phyloP scores from a whole-genome alignment of 768 basidiomycete genomes.

The Dictyophora rubrovolvata region DNA sequence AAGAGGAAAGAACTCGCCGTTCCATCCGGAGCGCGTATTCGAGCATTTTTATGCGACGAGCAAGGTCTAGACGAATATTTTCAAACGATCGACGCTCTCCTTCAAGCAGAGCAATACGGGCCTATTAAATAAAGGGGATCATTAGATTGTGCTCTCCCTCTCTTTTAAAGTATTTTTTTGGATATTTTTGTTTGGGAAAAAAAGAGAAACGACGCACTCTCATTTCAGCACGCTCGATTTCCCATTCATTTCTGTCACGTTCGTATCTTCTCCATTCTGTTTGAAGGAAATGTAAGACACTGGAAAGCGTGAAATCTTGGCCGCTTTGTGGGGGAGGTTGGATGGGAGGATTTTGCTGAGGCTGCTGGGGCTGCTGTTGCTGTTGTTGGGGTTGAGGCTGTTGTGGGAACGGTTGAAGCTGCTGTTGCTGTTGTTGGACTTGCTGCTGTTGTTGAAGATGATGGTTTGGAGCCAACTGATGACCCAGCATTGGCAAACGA shows the following conservation, averaged over 20 bases:
- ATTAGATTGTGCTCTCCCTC: background rate
- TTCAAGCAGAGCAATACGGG: slow-evolving; percentile 92
- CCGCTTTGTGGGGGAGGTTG: slow-evolving; percentile 62
- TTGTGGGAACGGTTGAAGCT: slow-evolving; percentile 36
- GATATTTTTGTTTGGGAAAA: too few species aligned
- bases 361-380: slow-evolving; percentile 42
- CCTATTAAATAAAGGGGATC: slow-evolving; percentile 27
- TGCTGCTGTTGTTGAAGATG: slow-evolving; percentile 24
- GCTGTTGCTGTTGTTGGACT: slow-evolving; percentile 30
- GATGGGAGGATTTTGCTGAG: slow-evolving; percentile 39
- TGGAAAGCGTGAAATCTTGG: slow-evolving; percentile 88
- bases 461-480: slow-evolving; percentile 53
- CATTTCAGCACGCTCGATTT: slow-evolving; percentile 99
- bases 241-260: slow-evolving; percentile 99
- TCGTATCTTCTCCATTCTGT: slow-evolving; percentile 98
- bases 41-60: slow-evolving; percentile 97
- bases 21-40: slow-evolving; percentile 96
- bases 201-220: slow-evolving; percentile 49
- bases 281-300: slow-evolving; percentile 94
- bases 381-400: slow-evolving; percentile 35
- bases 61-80: slow-evolving; percentile 90
- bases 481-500: slow-evolving; percentile 62
- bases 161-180: too few species aligned
- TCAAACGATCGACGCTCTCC: slow-evolving; percentile 96
- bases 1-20: slow-evolving; percentile 48